Conservation (phyloP, 2,329 filamentous ascomycete species). For the Colletotrichum melonis region DNA sequence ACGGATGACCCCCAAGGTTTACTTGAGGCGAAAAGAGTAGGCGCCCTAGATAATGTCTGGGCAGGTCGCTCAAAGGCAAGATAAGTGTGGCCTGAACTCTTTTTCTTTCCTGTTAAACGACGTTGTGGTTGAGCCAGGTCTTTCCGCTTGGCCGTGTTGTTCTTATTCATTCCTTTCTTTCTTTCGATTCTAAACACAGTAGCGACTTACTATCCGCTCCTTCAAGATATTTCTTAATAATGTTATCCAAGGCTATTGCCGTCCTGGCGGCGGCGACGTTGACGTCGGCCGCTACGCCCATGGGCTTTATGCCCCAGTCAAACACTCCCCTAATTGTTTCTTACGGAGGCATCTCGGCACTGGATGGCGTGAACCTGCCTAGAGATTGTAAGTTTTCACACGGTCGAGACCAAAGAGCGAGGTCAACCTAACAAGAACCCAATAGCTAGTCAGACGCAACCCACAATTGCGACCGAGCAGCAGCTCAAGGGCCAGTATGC, state of each 20-base stretch:
- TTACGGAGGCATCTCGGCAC: conserved; percentile 49
- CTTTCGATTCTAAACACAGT: background rate
- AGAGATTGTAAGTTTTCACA: conserved; percentile 46
- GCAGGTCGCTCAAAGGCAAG: background rate
- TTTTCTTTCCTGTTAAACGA: conserved; percentile 28
- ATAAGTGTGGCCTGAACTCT: background rate
- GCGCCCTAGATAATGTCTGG: conserved; percentile 22
- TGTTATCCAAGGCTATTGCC: conserved; percentile 46
- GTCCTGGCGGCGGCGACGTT: conserved; percentile 46
- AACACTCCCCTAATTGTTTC: conserved; percentile 52
- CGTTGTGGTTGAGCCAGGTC: conserved; percentile 14
- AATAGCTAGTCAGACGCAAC: conserved; percentile 27
- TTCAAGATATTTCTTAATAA: conserved; percentile 38
- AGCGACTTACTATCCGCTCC: conserved; percentile 12
- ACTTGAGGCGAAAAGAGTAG: background rate
- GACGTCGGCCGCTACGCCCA: conserved; percentile 52
- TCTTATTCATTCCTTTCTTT: conserved; percentile 15
- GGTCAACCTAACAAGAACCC: background rate
- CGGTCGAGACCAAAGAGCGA: background rate
- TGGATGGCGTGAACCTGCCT: conserved; percentile 51
- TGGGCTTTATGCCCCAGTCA: conserved; percentile 53
- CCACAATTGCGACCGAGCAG: conserved; percentile 35
- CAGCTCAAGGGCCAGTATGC: conserved; percentile 46
- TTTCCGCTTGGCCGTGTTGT: conserved; percentile 35
- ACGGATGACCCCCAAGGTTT: conserved; percentile 12